Percentiles rank a stretch among this genome's conserved stretches.
These are phyloP conservation scores for Acanthamoeba lenticulata DNA, from an alignment of 208 protist species.

Conservation along the genomic window DNA sequence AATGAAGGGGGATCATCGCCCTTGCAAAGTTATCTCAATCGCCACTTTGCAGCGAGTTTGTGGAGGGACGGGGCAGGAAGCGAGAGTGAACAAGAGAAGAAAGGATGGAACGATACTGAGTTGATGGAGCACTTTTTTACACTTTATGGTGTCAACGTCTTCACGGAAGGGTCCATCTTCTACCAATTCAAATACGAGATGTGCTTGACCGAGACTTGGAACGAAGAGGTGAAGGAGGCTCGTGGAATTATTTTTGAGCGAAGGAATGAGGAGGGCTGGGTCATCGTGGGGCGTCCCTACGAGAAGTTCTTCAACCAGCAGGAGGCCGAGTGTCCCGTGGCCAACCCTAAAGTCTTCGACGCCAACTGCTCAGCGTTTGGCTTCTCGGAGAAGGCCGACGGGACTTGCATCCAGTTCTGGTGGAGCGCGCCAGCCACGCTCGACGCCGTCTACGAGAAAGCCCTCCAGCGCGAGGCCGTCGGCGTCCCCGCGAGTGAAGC, in stretches of 20 bases:
- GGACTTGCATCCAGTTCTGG: slow-evolving; percentile 51
- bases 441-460: neutral
- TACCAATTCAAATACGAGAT: slow-evolving; percentile 63
- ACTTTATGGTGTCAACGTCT: slow-evolving; percentile 32
- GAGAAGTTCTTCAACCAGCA: slow-evolving; percentile 66
- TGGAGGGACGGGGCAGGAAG: neutral
- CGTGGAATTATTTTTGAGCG: slow-evolving; percentile 42
- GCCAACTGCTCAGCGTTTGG: neutral
- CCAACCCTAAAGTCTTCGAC: slow-evolving; percentile 33
- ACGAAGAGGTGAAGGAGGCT: slow-evolving; percentile 33
- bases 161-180: slow-evolving; percentile 46
- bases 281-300: slow-evolving; percentile 1
- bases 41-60: neutral
- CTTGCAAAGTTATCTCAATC: neutral
- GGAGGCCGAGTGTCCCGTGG: neutral
- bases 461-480: neutral
- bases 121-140: slow-evolving; percentile 59
- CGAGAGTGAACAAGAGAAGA: neutral
- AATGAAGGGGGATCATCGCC: neutral
- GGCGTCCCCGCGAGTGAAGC: neutral
- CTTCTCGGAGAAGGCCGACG: slow-evolving; percentile 47
- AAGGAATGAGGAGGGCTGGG: neutral
- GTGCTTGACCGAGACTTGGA: slow-evolving; percentile 26
- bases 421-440: neutral
- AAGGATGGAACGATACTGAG: neutral